These are phyloP conservation scores for Irpex lacteus DNA, from an alignment of 1,284 basidiomycete species.

Conservation along the genomic window DNA sequence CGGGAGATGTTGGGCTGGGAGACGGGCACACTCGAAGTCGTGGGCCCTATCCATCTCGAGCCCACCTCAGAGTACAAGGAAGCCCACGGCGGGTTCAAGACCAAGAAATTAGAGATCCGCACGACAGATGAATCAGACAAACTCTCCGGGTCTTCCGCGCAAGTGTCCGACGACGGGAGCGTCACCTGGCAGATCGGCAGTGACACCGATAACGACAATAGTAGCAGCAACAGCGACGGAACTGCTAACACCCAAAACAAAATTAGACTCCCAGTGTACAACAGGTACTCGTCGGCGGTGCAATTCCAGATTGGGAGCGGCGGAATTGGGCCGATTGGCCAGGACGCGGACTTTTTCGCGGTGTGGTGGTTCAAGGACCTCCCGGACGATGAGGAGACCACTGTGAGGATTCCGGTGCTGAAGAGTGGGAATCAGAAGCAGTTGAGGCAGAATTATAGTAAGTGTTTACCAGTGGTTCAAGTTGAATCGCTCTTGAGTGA, in stretches of 20 bases:
- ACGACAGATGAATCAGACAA: conserved; percentile 29
- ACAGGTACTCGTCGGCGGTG: conserved; percentile 51
- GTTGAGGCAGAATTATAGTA: conserved; percentile 42
- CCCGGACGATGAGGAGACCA: conserved; percentile 45
- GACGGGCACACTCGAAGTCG: conserved; percentile 66
- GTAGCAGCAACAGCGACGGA: background rate
- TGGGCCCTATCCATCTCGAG: conserved; percentile 18
- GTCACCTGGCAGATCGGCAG: conserved; percentile 35
- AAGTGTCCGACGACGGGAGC: conserved; percentile 44
- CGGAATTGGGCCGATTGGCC: conserved; percentile 32
- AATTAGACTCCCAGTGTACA: conserved; percentile 35
- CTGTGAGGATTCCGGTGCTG: conserved; percentile 35
- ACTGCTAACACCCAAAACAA: conserved; percentile 25
- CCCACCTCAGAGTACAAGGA: conserved; percentile 26
- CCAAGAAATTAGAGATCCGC: conserved; percentile 21
- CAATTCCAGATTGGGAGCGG: conserved; percentile 53
- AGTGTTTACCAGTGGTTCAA: no score
- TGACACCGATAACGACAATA: background rate
- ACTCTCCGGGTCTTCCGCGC: conserved; percentile 47
- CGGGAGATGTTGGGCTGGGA: conserved; percentile 68
- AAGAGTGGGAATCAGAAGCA: conserved; percentile 29
- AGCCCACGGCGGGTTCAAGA: conserved; percentile 17
- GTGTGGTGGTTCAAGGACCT: conserved; percentile 65
- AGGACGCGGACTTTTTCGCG: conserved; percentile 52
- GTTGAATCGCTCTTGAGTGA: no score